Evolutionary conservation across 768 basidiomycete genomes (phyloP).

Genomic region (Udeniomyces megalosporus): DNA sequence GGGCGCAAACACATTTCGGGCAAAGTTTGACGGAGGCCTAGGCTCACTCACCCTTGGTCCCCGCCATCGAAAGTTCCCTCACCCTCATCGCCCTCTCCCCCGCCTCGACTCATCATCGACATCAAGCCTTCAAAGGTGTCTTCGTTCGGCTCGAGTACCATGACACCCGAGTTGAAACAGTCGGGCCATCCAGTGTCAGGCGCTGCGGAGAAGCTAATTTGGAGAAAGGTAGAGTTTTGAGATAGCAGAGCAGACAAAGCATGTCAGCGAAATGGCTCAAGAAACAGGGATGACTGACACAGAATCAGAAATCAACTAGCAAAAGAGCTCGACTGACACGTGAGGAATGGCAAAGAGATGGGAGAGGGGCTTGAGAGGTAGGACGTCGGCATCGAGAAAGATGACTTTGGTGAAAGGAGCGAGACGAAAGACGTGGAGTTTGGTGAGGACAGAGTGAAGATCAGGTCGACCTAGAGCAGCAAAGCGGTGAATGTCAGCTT

Average conservation of each 20-base stretch:
- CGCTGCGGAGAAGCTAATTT: conserved; percentile 59
- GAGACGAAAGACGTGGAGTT: conserved; percentile 88
- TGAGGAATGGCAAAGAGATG: conserved; percentile 74
- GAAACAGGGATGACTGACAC: not conserved
- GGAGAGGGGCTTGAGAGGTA: conserved; percentile 46
- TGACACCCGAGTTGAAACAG: conserved; percentile 93
- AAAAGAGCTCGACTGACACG: conserved; percentile 13
- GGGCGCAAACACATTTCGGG: too few species aligned
- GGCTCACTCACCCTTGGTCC: conserved; percentile 95
- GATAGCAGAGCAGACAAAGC: not conserved
- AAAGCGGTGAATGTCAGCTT: conserved; percentile 1
- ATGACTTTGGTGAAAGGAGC: conserved; percentile 69
- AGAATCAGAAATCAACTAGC: not conserved
- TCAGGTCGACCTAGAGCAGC: conserved; percentile 65
- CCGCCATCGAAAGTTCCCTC: conserved; percentile 93
- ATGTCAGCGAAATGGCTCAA: not conserved
- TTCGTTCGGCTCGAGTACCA: conserved; percentile 67
- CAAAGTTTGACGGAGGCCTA: too few species aligned
- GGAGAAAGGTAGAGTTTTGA: not conserved
- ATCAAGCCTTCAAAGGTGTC: conserved; percentile 65
- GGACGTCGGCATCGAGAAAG: conserved; percentile 45
- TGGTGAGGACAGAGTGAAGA: conserved; percentile 83
- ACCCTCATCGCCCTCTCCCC: conserved; percentile 20
- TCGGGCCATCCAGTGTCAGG: conserved; percentile 99
- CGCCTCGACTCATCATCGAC: conserved; percentile 44